Evolutionary conservation across 1,139 yeast genomes (phyloP).

Genomic region (Yamadazyma diddensiae): DNA sequence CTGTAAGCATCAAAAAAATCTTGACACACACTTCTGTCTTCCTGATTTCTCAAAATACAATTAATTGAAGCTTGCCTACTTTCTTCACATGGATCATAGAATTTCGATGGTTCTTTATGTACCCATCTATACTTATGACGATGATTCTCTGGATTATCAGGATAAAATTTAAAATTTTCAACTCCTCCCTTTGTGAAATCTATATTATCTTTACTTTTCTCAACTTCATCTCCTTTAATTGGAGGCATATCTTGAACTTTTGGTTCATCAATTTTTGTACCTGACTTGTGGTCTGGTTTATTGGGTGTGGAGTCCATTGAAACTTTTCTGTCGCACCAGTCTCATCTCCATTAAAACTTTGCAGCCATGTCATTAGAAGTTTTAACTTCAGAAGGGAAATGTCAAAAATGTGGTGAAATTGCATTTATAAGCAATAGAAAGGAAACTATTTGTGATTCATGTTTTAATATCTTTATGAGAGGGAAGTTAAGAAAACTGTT

Average conservation of each 20-base stretch:
- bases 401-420: conserved; percentile 52
- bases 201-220: conserved; percentile 45
- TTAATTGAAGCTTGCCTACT: conserved; percentile 82
- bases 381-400: conserved; percentile 9
- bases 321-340: too few relatives aligned
- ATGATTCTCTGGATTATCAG: conserved; percentile 72
- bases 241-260: too few relatives aligned
- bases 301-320: too few relatives aligned
- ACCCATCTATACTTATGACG: conserved; percentile 60
- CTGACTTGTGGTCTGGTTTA: too few relatives aligned
- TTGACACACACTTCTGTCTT: conserved; percentile 68
- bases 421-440: conserved; percentile 60
- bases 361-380: conserved; percentile 7
- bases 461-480: conserved; percentile 69
- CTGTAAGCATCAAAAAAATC: conserved; percentile 90
- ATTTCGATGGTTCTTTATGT: conserved; percentile 75
- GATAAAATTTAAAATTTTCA: conserved; percentile 68
- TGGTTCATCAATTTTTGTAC: too few relatives aligned
- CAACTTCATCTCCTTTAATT: conserved; percentile 33
- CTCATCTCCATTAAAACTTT: too few relatives aligned
- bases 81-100: conserved; percentile 90
- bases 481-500: conserved; percentile 80
- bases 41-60: conserved; percentile 76
- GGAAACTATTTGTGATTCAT: conserved; percentile 66
- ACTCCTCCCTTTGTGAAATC: conserved; percentile 56